Base-by-base conservation (phyloP, 805 yeast species). In the Saccharomyces eubayanus region DNA sequence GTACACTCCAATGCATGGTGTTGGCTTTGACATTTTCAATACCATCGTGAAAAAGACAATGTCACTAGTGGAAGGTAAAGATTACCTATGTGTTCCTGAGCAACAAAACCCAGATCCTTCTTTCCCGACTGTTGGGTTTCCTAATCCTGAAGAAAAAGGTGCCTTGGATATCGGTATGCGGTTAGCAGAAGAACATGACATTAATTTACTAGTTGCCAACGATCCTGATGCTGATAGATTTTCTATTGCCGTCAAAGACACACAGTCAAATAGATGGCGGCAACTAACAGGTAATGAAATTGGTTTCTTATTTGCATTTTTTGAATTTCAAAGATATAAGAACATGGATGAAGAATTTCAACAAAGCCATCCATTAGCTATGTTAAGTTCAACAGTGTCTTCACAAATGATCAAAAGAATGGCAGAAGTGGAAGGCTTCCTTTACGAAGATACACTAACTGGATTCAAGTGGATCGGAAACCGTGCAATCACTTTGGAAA, bases 381-480 rank as follows among this genome's bases (percentile, higher is more conserved):
- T 92, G 68, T 69, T 92, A 47, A 89, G 87, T 65, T 90, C 98
- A 0, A 89, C 98, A 0, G 98, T 94, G 0, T 90, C 97, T 0
- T 89, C 97, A 4, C 95, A 87, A 64, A 79, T 90, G 75, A 74
- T 91, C 49, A 72, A 73, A 9, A 72, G 83, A 2, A 81, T 90
- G 83, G 94, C 96, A 0, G 67, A 75, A 3, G 65, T 63, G 4
- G 75, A 80, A 48, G 84, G 85, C 0, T 84, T 85, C 64, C 74
- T 79, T 48, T 87, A 77, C 68, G 77, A 74, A 46, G 97, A 94
- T 57, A 92, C 98, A 0, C 75, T 92, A 53, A 92, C 98, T 0
- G 99, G 99, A 1, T 92, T 92, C 75, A 92, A 92, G 71, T 92
- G 99, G 99, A 85, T 92, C 40, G 99, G 98, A 3, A 92, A 92